Evolutionary conservation across 2,329 filamentous ascomycete species (phyloP), one percentile per base, ranked within the genome.

Genomic region (Botrytis cinerea): DNA sequence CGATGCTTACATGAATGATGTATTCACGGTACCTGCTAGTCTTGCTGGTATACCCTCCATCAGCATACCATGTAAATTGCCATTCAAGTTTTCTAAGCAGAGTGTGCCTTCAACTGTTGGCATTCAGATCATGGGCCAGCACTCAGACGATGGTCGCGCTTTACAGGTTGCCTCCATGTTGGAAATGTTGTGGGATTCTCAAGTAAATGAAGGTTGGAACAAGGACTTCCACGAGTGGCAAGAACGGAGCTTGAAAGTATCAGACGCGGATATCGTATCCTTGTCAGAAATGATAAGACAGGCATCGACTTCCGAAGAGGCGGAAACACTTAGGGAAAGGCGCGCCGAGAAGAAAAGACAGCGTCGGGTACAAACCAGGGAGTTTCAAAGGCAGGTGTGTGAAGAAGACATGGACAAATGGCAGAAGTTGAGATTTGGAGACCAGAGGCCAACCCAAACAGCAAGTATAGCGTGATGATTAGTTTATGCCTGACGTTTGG

Each of bases 21-120:
- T 98, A 1, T 95, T 98, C 79, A 98, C 96, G 0, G 95, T 99
- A 1, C 96, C 96, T 1, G 94, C 95, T 2, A 98, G 94, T 83
- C 84, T 99, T 76, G 96, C 95, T 0, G 96, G 96, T 0, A 84
- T 99, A 72, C 96, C 96, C 4, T 93, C 95, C 18, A 88, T 98
- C 69, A 98, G 92, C 77, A 86, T 99, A 18, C 95, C 96, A 0
- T 92, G 75, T 81, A 38, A 61, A 35, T 9, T 81, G 2, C 75
- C 75, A 32, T 74, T 78, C 1, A 75, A 77, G 12, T 78, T 77
- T 9, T 80, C 81, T 2, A 78, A 81, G n/a, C 81, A 79, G 25
- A 45, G 22, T 28, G 38, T 14, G 10, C 80, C 84, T 10, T 78
- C 81, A 46, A 84, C 82, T 68, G 85, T 86, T 1, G 93, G 93